A percentile compares a stretch with the other conserved stretches of the same genome.
Conservation (phyloP, 73 alveolate species). For the Effrenium voratum region DNA sequence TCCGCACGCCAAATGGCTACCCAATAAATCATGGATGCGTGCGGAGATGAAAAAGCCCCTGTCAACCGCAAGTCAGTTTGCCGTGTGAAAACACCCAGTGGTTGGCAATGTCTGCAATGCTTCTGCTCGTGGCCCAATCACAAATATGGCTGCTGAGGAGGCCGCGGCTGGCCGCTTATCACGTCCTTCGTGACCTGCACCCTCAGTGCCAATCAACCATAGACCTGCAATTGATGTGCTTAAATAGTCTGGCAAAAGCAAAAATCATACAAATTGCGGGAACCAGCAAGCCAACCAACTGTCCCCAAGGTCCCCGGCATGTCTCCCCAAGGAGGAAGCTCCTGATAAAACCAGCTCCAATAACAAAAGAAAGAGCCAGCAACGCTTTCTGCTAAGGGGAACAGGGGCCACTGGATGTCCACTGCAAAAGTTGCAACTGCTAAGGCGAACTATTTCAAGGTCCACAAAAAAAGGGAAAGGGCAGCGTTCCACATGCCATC, state of each 20-base stretch:
- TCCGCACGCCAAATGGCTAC: too few species aligned
- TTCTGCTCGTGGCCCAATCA: too few species aligned
- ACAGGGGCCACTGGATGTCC: not conserved
- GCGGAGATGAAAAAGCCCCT: too few species aligned
- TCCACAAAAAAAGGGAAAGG: not conserved
- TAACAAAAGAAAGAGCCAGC: not conserved
- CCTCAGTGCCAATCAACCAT: not conserved
- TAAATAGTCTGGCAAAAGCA: not conserved
- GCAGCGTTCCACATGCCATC: not conserved
- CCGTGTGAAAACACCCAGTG: too few species aligned
- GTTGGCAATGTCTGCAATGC: too few species aligned
- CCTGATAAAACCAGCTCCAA: not conserved
- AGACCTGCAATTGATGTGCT: not conserved
- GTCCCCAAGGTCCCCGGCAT: not conserved
- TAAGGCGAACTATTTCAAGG: not conserved
- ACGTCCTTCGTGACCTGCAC: conserved; percentile 47
- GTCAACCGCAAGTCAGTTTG: too few species aligned
- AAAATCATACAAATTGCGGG: not conserved
- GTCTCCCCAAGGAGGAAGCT: conserved; percentile 58
- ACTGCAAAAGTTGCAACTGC: not conserved
- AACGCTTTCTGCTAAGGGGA: not conserved
- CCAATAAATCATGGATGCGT: too few species aligned
- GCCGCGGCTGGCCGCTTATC: conserved; percentile 18
- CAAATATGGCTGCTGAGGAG: too few species aligned
- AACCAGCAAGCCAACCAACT: not conserved